Evolutionary conservation across 345 rosid genomes (phyloP), one percentile per base, ranked within the genome.

Genomic region (Trapa bicornis): DNA sequence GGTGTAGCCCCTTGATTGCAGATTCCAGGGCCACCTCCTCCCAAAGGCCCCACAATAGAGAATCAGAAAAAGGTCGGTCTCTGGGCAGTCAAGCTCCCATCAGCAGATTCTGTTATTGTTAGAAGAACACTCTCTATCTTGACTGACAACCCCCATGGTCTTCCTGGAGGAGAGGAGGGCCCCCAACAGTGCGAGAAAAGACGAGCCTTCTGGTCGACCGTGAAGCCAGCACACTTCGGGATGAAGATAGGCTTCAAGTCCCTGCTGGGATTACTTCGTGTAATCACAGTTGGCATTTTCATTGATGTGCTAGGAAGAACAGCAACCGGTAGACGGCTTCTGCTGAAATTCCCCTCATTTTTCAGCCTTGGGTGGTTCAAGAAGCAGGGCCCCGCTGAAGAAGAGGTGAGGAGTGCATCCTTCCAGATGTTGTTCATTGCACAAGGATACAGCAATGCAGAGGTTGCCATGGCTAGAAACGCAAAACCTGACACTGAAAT

Each of bases 361-460:
- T 92, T 92, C 73, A 86, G 93, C 82, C 77, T 88, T 53, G 98
- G 96, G 65, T 75, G 78, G 89, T 92, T 92, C 75, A 82, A 76
- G 70, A 84, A 89, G 87, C 70, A 75, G 12, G 96, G 98, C 68
- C 96, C 98, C 10, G 68, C 91, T 0, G 93, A 88, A 68, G 96
- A 89, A 32, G 93, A 89, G 74, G 93, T 92, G 32, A 77, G 73
- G 48, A 85, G 89, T 43, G 93, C 96, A 39, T 76, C 96, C 15
- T 92, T 89, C 48, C 87, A 89, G 74, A 89, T 92, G 96, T 86
- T 91, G 98, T 89, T 89, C 64, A 73, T 92, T 4, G 96, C 89
- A 11, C 84, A 77, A 32, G 98, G 96, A 45, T 92, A 72, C 65
- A 86, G 96, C 39, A 79, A 88, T 45, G 67, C 54, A 61, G 77